Evolutionary conservation across 2,329 filamentous ascomycete species (phyloP), one percentile per base, ranked within the genome.

Genomic region (Verticillium tricorpus): DNA sequence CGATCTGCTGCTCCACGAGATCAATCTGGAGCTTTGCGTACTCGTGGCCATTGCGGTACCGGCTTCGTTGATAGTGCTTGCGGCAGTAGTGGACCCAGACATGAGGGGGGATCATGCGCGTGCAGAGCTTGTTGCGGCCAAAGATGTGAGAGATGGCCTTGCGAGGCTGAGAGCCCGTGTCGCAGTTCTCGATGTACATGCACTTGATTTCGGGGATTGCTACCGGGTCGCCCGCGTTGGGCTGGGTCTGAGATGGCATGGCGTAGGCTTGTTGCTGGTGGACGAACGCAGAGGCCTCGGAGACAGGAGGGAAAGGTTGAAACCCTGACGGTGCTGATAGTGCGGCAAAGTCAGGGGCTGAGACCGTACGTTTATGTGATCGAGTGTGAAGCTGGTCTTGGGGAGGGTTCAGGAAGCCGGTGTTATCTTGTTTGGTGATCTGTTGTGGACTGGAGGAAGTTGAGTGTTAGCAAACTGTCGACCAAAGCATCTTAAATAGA

Each of bases 121-220:
- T 95, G 69, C 87, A 89, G 8, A 84, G 80, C 75, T 95, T 95
- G 79, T 95, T 95, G 40, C 92, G 85, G 25, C 91, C 91, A 67
- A 94, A 94, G 61, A 93, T 84, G 69, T 95, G 90, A 0, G 89
- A 92, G 63, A 94, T 89, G 5, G 89, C 87, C 75, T 94, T 94
- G 57, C 91, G 85, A 28, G 83, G 82, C 61, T 85, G 81, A 5
- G 85, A 86, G 4, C 80, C 81, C 0, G 85, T 88, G 56, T 84
- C 80, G 69, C 87, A 89, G 63, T 83, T 77, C 1, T 78, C 72
- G 17, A 83, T 80, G 65, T 83, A 86, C 76, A 85, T 82, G 69
- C 86, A 89, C 55, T 68, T 64, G 55, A 66, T 65, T 55, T 64
- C 61, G 15, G 67, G 55, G 15, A 57, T 22, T 14, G 54, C 59